Percentiles rank a stretch among this genome's conserved stretches.
Conservation (phyloP, 768 basidiomycete genomes). For the Mycena amicta region DNA sequence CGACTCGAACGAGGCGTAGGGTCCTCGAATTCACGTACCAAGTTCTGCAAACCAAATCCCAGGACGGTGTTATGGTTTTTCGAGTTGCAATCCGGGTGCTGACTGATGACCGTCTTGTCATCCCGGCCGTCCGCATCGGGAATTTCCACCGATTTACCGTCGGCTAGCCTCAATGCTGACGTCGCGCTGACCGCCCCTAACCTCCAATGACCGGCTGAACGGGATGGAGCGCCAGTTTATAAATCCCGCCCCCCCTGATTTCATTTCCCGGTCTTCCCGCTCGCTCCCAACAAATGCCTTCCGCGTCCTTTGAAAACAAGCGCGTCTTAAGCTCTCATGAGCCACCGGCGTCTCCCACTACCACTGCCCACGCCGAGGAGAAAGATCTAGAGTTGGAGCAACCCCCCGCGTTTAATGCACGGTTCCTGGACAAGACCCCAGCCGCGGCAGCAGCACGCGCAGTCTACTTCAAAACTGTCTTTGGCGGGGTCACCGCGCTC, state of each 20-base stretch:
- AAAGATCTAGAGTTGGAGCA: no score
- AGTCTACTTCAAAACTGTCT: conserved; percentile 44
- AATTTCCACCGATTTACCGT: neutral
- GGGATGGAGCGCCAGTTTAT: neutral
- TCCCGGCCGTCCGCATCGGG: neutral
- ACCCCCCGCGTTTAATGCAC: conserved; percentile 7
- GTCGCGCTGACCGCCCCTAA: neutral
- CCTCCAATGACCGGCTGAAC: neutral
- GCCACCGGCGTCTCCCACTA: neutral
- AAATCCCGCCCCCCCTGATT: neutral
- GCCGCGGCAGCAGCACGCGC: conserved; percentile 32
- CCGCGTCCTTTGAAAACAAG: neutral
- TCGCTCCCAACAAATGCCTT: neutral
- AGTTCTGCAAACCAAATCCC: no score
- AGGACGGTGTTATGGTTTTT: no score
- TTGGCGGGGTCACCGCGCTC: conserved; percentile 36
- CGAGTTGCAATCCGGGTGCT: no score
- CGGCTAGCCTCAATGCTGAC: neutral
- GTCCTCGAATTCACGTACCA: no score
- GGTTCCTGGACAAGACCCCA: conserved; percentile 25
- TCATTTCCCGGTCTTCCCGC: neutral
- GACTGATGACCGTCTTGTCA: no score
- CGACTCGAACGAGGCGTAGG: no score
- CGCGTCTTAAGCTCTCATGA: neutral
- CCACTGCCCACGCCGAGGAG: neutral